Evolutionary conservation across 2,329 filamentous ascomycete species (phyloP), one percentile per base, ranked within the genome.

Genomic region (Reticulascus tulasneorum): DNA sequence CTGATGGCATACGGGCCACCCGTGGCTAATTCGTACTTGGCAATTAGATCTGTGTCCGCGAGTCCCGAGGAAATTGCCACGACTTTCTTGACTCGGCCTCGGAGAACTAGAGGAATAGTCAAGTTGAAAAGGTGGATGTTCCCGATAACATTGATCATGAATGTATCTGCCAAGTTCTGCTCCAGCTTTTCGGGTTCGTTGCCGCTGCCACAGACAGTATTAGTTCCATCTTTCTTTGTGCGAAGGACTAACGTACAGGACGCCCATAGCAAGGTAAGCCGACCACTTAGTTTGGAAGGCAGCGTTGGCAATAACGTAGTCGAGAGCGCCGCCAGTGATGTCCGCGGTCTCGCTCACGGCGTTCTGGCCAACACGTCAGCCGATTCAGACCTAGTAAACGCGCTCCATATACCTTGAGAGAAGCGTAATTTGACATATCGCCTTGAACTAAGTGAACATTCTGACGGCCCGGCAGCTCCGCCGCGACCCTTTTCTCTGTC

Each of bases 221-320:
- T n/a, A 7, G 23, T n/a, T 16, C 22, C n/a, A 9, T 17, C 16
- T 1, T 4, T 13, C 13, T 10, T n/a, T 0, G 7, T 12, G 7
- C 6, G 22, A 12, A 7, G 20, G 18, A 23, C 12, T 24, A 16
- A 35, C 64, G 36, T 53, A 69, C 67, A 66, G 40, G 8, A 49
- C 53, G 10, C 57, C 53, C n/a, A 74, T 52, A 3, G 51, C 35
- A 10, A 52, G 51, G 34, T 42, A 55, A 4, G 41, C 47, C 19
- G 59, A 58, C 17, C 47, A 54, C 0, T 45, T 12, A 2, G 57
- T 44, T 10, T 66, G 40, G 5, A 55, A 46, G 3, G 50, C 73
- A 1, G 59, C 74, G 33, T 78, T 79, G 33, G 64, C 66, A 19
- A 78, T 69, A 6, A 79, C 49, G 40, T 71, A 71, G 50, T 78